A percentile compares a stretch with the other conserved stretches of the same genome.
phyloP scores from a whole-genome alignment of 2,329 filamentous ascomycete species.

The Xylariaceae sp. region DNA sequence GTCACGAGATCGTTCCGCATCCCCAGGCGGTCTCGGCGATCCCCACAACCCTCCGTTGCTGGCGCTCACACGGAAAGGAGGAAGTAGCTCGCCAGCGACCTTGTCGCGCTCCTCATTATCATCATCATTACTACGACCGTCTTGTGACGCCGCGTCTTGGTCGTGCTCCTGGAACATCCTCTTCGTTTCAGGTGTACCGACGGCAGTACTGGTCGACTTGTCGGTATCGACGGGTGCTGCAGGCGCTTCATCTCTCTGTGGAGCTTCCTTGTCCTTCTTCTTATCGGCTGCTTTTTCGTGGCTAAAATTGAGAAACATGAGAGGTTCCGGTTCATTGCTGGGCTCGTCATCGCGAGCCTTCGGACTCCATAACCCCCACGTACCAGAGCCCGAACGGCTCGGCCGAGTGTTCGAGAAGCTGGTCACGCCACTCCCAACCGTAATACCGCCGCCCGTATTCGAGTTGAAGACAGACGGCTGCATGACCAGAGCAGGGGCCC shows the following conservation, averaged over 20 bases:
- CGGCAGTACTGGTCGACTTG: neutral
- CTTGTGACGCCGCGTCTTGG: neutral
- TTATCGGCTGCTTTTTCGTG: conserved; percentile 31
- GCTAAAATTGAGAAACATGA: conserved; percentile 49
- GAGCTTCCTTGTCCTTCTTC: conserved; percentile 19
- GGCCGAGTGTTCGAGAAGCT: conserved; percentile 25
- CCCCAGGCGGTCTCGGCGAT: conserved; percentile 26
- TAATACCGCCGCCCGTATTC: conserved; percentile 35
- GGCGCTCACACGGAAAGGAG: conserved; percentile 25
- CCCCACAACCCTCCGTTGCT: conserved; percentile 30
- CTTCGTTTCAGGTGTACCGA: neutral
- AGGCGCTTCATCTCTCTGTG: conserved; percentile 16
- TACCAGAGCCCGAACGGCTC: conserved; percentile 41
- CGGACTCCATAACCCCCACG: conserved; percentile 37
- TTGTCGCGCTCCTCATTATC: conserved; percentile 27
- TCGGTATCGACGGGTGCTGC: neutral
- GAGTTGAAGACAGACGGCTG: conserved; percentile 28
- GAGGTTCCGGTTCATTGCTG: conserved; percentile 27
- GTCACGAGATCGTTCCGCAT: conserved; percentile 29
- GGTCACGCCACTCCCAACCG: conserved; percentile 34
- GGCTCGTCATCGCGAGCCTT: conserved; percentile 27
- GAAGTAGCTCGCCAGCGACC: conserved; percentile 23
- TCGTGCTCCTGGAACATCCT: neutral
- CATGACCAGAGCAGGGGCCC: conserved; percentile 17
- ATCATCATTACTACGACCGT: neutral